Base-by-base conservation (phyloP, 805 yeast genomes). In the Hanseniaspora opuntiae region DNA sequence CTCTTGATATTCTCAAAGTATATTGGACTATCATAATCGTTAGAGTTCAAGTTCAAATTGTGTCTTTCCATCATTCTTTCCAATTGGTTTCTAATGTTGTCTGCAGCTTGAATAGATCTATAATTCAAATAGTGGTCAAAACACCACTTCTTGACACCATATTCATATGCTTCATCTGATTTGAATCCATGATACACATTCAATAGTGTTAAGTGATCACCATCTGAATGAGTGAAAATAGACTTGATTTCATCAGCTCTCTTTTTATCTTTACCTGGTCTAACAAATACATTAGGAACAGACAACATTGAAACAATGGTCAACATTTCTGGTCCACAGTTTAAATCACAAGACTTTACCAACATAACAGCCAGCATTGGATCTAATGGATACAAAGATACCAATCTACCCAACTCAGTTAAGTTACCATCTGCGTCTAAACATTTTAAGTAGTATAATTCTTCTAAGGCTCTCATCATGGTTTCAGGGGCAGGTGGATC, bases 401-500 rank as follows among this genome's bases (percentile, higher is more conserved):
- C 94, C 62, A 83, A 66, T 61, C 96, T 76, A 56, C 98, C 98
- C 57, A 90, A 71, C 0, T 93, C 77, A 0, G 97, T 93, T 59
- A 90, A 71, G 53, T 84, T 82, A 56, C 97, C 98, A 46, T 87
- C 90, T 65, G 93, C 96, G 59, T 86, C 86, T 52, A 90, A 74
- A 71, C 97, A 93, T 22, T 84, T 82, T 57, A 90, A 72, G 65
- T 87, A 93, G 65, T 93, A 89, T 62, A 90, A 75, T 67, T 90
- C 98, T 68, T 90, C 98, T 58, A 90, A 72, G 0, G 97, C 97
- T 66, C 98, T 77, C 98, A 93, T 93, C 98, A 90, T 93, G 7
- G 98, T 93, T 68, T 90, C 98, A 10, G 98, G 98, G 2, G 97
- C 97, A 14, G 98, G 98, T 8, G 98, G 97, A 65, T 90, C 98